A percentile compares a stretch with the other conserved stretches of the same genome.
Evolutionary conservation across 306 rosid species (phyloP).

Genomic region (Rubus idaeus): DNA sequence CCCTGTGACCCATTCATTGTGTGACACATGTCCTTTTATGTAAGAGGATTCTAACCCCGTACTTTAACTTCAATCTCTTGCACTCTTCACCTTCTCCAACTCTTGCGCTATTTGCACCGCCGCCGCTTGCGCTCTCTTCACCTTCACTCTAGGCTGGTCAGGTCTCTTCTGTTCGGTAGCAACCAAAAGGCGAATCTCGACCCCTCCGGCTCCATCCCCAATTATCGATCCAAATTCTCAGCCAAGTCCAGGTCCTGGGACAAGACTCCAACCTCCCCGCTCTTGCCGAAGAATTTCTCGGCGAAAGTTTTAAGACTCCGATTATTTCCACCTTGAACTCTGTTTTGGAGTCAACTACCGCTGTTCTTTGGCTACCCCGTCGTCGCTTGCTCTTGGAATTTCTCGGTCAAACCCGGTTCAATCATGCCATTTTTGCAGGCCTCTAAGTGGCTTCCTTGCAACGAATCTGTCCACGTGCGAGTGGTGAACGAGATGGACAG

Average conservation of each 20-base stretch:
- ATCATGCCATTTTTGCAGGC: constrained; percentile 66
- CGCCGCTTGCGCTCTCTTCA: too few relatives aligned
- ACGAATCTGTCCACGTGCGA: constrained; percentile 48
- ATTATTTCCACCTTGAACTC: constrained; percentile 65
- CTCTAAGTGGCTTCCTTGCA: constrained; percentile 77
- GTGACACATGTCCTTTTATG: too few relatives aligned
- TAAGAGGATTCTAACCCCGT: too few relatives aligned
- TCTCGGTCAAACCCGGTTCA: constrained; percentile 56
- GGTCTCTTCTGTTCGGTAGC: constrained; percentile 52
- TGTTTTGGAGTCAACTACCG: constrained; percentile 69
- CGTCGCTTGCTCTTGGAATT: constrained; percentile 35
- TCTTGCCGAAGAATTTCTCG: constrained; percentile 63
- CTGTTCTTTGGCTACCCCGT: constrained; percentile 37
- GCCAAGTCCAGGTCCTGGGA: neutral
- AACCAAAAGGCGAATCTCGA: constrained; percentile 52
- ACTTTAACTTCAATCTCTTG: too few relatives aligned
- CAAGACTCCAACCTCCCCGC: constrained; percentile 35
- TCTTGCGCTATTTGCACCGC: too few relatives aligned
- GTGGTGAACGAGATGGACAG: constrained; percentile 53
- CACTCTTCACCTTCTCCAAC: too few relatives aligned
- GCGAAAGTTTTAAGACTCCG: constrained; percentile 46
- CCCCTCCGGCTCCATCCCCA: constrained; percentile 43
- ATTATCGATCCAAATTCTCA: constrained; percentile 26
- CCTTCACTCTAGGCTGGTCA: constrained; percentile 15
- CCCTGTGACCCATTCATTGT: too few relatives aligned